Percentiles rank a stretch among this genome's conserved stretches.
Evolutionary conservation across 2,329 filamentous ascomycete genomes (phyloP).

Genomic region (Fusarium sp.): DNA sequence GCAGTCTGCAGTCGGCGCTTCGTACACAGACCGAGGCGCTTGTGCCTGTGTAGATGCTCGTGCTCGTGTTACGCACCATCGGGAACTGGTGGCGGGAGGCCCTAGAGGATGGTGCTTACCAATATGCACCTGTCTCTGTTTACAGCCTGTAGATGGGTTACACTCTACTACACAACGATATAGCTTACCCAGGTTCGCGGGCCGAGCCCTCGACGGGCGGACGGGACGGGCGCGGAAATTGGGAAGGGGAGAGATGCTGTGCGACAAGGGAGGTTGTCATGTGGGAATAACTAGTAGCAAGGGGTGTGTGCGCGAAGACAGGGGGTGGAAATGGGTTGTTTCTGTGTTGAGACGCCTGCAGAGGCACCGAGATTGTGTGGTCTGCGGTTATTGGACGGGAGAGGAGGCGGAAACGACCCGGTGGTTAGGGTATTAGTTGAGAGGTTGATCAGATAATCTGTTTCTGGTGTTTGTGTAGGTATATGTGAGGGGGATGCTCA

Average conservation of each 20-base stretch:
- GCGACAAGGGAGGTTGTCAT: slow-evolving; percentile 26
- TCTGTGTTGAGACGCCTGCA: slow-evolving; percentile 31
- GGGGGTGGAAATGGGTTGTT: slow-evolving; percentile 23
- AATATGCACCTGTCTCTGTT: slow-evolving; percentile 7
- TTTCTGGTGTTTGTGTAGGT: neutral
- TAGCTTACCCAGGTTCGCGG: slow-evolving; percentile 24
- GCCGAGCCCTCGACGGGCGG: slow-evolving; percentile 24
- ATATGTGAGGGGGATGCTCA: neutral
- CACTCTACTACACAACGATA: neutral
- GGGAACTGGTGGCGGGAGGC: slow-evolving; percentile 24
- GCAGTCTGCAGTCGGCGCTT: slow-evolving; percentile 6
- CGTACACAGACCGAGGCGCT: slow-evolving; percentile 8
- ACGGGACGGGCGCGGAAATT: slow-evolving; percentile 9
- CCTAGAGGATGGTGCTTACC: neutral
- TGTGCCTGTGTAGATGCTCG: neutral
- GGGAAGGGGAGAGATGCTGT: slow-evolving; percentile 1
- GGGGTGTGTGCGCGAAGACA: slow-evolving; percentile 8
- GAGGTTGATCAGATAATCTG: slow-evolving; percentile 11
- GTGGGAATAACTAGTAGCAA: slow-evolving; percentile 25
- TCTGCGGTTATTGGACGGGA: slow-evolving; percentile 7
- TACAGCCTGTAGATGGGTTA: slow-evolving; percentile 1
- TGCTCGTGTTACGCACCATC: slow-evolving; percentile 21
- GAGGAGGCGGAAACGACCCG: slow-evolving; percentile 3
- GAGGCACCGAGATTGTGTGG: slow-evolving; percentile 5
- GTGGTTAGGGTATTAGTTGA: slow-evolving; percentile 1